phyloP scores from a whole-genome alignment of 2,329 filamentous ascomycete species.

The Colletotrichum theobromicola region DNA sequence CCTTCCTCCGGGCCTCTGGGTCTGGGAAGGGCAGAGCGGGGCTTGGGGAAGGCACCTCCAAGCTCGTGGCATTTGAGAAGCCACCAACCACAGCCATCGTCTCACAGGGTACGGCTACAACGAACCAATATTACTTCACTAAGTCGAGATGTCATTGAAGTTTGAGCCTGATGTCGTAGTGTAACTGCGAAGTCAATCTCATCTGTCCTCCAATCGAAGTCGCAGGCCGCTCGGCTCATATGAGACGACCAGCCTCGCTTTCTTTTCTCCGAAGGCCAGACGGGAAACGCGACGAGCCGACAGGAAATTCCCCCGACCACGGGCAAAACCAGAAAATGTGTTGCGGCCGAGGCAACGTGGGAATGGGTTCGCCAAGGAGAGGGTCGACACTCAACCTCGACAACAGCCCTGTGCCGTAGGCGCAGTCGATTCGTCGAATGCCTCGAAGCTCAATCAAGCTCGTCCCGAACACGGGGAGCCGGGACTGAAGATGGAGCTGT shows the following conservation, averaged over 20 bases:
- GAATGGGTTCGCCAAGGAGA: not conserved
- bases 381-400: not conserved
- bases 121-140: not conserved
- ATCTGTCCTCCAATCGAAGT: not conserved
- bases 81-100: not conserved
- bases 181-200: not conserved
- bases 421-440: not conserved
- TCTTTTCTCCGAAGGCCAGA: not conserved
- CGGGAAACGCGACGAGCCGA: not conserved
- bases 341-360: not conserved
- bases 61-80: not conserved
- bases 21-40: not conserved
- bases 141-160: not conserved
- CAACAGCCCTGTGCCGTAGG: not conserved
- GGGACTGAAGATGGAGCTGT: slow-evolving; percentile 3
- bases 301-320: not conserved
- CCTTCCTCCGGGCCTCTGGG: not conserved
- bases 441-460: not conserved
- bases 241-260: not conserved
- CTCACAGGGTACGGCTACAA: not conserved
- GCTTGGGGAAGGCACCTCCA: not conserved
- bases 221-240: not conserved
- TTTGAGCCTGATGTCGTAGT: not conserved
- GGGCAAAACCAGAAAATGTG: not conserved
- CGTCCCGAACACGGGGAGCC: slow-evolving; percentile 5